Base-by-base conservation (phyloP, 805 yeast genomes). In the Helenozyma rhizophorensis region DNA sequence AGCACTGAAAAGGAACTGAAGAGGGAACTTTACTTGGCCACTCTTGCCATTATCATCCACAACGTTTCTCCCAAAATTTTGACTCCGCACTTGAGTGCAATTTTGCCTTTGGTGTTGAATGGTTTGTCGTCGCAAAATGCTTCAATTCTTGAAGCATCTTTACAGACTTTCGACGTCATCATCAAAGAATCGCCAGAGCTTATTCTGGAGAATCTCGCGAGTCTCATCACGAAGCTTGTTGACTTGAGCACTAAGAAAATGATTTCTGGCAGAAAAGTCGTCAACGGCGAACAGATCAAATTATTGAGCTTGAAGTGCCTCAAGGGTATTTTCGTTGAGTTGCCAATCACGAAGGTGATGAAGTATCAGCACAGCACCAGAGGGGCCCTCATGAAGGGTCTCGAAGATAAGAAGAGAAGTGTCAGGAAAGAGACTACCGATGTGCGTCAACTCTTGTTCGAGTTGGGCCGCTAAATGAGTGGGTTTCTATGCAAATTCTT, bases 381-480 rank as follows among this genome's bases (percentile, higher is more conserved):
- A 23, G 54, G 47, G 13, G 68, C 64, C 10, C 58, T 84, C 27
- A 63, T 61, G 1, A 53, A 50, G 1, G 78, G 73, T 0, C 62
- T 93, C 42, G 93, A 83, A 45, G 96, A 90, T 54, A 70, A 68
- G 29, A 80, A 70, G 51, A 73, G 98, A 55, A 61, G 58, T 2
- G 85, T 90, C 2, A 74, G 98, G 51, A 81, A 78, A 52, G 68
- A 76, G 32, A 83, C 90, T 6, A 79, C 83, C 33, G 87, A 83
- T 45, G 76, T 90, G 34, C 74, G 96, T 50, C 97, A 90, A 53
- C 62, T 70, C 0, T 81, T 76, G 48, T 85, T 64, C 54, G 94
- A 83, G 44, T 44, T 70, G 34, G 51, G 45, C 18, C 32, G 50
- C 16, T 36, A 33, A 23, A 6, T 17, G 19, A 14, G 21, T 23